Base-by-base conservation (phyloP, 139 green algal genomes). In the Micractinium conductrix region DNA sequence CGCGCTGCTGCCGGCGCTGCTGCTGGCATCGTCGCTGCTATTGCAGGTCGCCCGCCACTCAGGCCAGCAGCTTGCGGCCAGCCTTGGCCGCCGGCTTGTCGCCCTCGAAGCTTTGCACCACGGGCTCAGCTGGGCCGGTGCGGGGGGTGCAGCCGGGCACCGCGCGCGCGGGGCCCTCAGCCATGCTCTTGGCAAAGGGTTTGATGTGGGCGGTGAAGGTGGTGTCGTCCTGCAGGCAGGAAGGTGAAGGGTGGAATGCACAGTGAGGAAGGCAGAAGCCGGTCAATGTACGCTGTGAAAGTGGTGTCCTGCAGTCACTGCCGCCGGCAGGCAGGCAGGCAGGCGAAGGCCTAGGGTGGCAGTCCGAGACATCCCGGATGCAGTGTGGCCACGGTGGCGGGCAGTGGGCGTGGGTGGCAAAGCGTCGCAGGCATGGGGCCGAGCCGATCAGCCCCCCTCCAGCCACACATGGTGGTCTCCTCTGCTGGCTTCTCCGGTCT, bases 91-190 rank as follows among this genome's bases (percentile, higher is more conserved):
- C 53, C 53, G 53, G 2, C 8, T 19, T 22, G 19, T 62, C 26
- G 53, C 53, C 53, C 19, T 14, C 65, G 43, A 44, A 72, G 33
- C 10, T 40, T 33, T 44, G 65, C 65, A 44, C 30, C n/a, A 6
- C n/a, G 16, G 12, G 12, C 65, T 24, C 33, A 37, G 33, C 33
- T 12, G 65, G n/a, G 26, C 2, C 26, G 35, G 48, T 33, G 22
- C 74, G 50, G 6, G 74, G 50, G 22, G 22, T 50, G 74, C 74
- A 81, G 35, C 35, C 50, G 4, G 74, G n/a, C 74, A 81, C 74
- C 8, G 50, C 35, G 4, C 38, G 35, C 30, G 21, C 35, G 35
- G 8, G 37, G 2, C 26, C 35, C 30, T 12, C 35, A 14, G 74
- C n/a, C 22, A 68, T 28, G 30, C n/a, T 8, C 35, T 68, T 68